Evolutionary conservation across 2,329 filamentous ascomycete species (phyloP).

Genomic region (Periconia macrospinosa): DNA sequence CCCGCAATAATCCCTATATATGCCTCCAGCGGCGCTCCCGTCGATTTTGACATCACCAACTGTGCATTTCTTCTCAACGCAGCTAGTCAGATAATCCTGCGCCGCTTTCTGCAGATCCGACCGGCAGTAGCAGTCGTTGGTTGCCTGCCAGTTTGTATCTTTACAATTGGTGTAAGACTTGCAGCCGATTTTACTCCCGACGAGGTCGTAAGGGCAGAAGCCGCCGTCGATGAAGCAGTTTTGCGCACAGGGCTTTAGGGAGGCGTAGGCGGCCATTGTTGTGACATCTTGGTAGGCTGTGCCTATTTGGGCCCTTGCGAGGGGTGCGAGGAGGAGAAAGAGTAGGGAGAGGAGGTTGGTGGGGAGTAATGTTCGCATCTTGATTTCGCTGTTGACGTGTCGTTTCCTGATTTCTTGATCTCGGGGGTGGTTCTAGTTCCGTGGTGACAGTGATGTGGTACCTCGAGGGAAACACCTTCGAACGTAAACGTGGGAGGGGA

Average conservation of each 20-base stretch:
- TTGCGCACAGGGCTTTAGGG: conserved; percentile 13
- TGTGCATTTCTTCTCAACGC: conserved; percentile 8
- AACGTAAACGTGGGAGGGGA: not conserved
- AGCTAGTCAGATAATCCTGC: conserved; percentile 11
- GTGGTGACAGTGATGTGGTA: too few species aligned
- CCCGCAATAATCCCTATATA: conserved; percentile 14
- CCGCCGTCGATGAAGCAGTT: conserved; percentile 10
- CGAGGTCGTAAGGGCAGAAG: conserved; percentile 10
- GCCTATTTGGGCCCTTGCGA: conserved; percentile 9
- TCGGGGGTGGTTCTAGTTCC: too few species aligned
- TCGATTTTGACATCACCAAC: conserved; percentile 13
- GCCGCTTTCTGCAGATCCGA: conserved; percentile 13
- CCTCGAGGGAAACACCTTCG: too few species aligned
- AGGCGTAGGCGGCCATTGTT: conserved; percentile 7
- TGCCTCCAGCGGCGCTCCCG: conserved; percentile 12
- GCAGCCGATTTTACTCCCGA: conserved; percentile 13
- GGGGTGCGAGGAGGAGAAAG: not conserved
- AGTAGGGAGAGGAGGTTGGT: not conserved
- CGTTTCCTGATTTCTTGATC: not conserved
- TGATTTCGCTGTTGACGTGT: not conserved
- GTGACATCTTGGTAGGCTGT: conserved; percentile 13
- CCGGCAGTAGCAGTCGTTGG: conserved; percentile 21
- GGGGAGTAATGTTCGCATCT: not conserved
- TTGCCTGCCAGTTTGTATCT: conserved; percentile 11
- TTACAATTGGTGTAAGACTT: conserved; percentile 2